Base-by-base conservation (phyloP, 768 basidiomycete species). In the Suillus cothurnatus region DNA sequence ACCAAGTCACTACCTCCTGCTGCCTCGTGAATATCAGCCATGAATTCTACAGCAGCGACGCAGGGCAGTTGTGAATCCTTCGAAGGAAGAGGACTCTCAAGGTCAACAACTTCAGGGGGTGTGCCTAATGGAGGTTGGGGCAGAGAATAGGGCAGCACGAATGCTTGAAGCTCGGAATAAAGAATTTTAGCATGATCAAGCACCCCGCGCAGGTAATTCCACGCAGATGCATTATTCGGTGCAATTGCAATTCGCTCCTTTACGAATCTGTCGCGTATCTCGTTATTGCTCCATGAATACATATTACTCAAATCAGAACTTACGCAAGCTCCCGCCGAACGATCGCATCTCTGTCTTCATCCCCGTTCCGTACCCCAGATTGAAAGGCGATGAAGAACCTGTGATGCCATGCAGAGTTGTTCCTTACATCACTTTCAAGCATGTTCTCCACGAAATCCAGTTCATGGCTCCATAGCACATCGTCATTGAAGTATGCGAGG, bases 351-450 rank as follows among this genome's bases (percentile, higher is more conserved):
- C 86, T 76, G 67, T 91, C 87, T 72, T 84, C 81, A 71, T 89
- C 85, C n/a, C 87, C 85, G 62, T 82, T 76, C 70, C 86, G 77
- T 67, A 88, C 80, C 47, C 90, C 88, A 61, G 83, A 85, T 65
- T 86, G 84, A 76, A 88, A 93, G 56, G 93, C 88, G 66, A 95
- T 86, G 75, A 94, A 97, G 82, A 95, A 91, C 52, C 95, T 88
- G 77, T 96, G 94, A 77, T 95, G 93, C 97, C 97, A 99, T 26
- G 93, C 97, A 39, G 94, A 96, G 74, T 99, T 99, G 77, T 99
- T 99, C 71, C 97, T 79, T 43, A 97, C 83, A 75, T 99, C 97
- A 32, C 82, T 78, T 12, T 81, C 80, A 28, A 95, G 76, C 81
- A 95, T 86, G 64, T 74, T 69, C 67, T 95, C 90, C 39, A 89